Evolutionary conservation across 768 basidiomycete genomes (phyloP).

Genomic region (Boletus rubropictus): DNA sequence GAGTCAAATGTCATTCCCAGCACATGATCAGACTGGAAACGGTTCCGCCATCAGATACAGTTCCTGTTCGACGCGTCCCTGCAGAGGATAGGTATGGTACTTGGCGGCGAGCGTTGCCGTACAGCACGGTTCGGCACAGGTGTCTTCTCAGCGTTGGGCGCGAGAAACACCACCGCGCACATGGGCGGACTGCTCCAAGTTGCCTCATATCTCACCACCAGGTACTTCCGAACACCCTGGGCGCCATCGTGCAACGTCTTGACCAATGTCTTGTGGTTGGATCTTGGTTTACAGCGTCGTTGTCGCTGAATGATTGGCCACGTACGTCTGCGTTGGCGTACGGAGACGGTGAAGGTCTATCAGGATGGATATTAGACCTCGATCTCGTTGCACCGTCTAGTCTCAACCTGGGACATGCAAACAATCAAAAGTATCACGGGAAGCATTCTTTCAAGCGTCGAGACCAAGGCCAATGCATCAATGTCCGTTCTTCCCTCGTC

Average conservation of each 20-base stretch:
- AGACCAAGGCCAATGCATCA: conserved; percentile 48
- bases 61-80: conserved; percentile 34
- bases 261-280: conserved; percentile 39
- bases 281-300: conserved; percentile 61
- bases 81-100: conserved; percentile 55
- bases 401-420: conserved; percentile 37
- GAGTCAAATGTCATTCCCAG: conserved; percentile 35
- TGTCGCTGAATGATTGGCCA: conserved; percentile 62
- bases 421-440: conserved; percentile 52
- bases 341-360: conserved; percentile 43
- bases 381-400: conserved; percentile 52
- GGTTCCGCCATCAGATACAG: conserved; percentile 49
- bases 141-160: conserved; percentile 53
- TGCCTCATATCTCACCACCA: conserved; percentile 64
- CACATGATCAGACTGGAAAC: conserved; percentile 54
- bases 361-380: conserved; percentile 55
- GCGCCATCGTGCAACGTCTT: neutral
- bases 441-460: conserved; percentile 48
- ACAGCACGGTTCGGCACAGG: conserved; percentile 64
- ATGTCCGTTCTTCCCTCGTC: conserved; percentile 37
- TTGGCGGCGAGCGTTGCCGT: conserved; percentile 68
- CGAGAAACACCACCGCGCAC: conserved; percentile 54
- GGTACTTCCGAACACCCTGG: conserved; percentile 33
- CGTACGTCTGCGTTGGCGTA: conserved; percentile 50
- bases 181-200: conserved; percentile 68